phyloP scores from a whole-genome alignment of 225 moss, liverwort and hornwort species.

The Polytrichum commune region DNA sequence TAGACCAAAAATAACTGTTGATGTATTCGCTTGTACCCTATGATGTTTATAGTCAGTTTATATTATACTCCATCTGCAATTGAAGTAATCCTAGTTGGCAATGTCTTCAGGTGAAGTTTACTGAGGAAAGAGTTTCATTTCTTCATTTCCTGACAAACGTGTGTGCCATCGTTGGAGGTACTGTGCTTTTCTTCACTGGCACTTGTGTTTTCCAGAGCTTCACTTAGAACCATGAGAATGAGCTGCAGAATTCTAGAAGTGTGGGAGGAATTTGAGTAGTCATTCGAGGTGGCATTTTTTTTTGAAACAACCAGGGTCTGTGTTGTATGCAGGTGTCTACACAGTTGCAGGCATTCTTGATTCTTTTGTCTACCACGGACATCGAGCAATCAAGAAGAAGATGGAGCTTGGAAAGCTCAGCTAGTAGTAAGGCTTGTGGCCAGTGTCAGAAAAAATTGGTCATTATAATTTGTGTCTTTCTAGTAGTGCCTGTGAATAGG shows the following conservation, averaged over 20 bases:
- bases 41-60: background rate
- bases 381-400: slow-evolving; percentile 65
- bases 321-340: slow-evolving; percentile 41
- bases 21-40: too few relatives aligned
- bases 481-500: too few relatives aligned
- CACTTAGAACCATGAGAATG: background rate
- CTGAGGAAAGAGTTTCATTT: slow-evolving; percentile 50
- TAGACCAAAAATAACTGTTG: too few relatives aligned
- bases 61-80: background rate
- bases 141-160: slow-evolving; percentile 63
- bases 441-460: too few relatives aligned
- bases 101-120: slow-evolving; percentile 48
- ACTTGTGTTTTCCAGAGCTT: background rate
- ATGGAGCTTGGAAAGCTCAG: slow-evolving; percentile 66
- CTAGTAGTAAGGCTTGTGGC: slow-evolving; percentile 16
- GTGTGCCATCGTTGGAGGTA: slow-evolving; percentile 66
- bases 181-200: background rate
- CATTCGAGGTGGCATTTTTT: background rate
- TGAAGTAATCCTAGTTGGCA: background rate
- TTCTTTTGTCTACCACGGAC: slow-evolving; percentile 60
- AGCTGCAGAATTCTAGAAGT: background rate
- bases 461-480: too few relatives aligned
- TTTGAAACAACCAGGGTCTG: background rate
- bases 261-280: background rate
- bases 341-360: slow-evolving; percentile 58